These are phyloP conservation scores for Hypholoma fasciculare DNA, from an alignment of 768 basidiomycete genomes.

Conservation along the genomic window DNA sequence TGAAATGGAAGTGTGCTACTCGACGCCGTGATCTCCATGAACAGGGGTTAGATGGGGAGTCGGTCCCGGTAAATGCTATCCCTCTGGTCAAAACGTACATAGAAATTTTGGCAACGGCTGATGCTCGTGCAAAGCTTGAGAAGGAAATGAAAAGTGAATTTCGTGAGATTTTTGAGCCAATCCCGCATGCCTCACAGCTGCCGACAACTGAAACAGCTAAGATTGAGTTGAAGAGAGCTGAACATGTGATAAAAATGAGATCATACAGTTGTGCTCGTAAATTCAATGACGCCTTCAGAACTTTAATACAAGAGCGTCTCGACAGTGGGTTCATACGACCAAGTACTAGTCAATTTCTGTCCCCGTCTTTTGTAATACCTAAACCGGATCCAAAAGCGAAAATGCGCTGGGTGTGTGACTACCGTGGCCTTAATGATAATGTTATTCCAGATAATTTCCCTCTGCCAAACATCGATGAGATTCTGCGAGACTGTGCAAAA, in stretches of 20 bases:
- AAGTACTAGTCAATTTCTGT: conserved; percentile 27
- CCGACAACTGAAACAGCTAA: conserved; percentile 20
- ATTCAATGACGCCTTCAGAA: conserved; percentile 31
- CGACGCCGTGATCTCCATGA: not conserved
- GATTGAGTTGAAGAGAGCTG: conserved; percentile 27
- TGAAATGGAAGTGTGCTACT: not conserved
- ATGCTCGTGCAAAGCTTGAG: not conserved
- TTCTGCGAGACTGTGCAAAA: conserved; percentile 31
- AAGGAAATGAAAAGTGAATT: conserved; percentile 13
- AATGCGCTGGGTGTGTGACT: conserved; percentile 37
- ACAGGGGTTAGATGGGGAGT: not conserved
- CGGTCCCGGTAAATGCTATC: not conserved
- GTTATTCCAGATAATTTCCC: conserved; percentile 28
- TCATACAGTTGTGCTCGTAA: conserved; percentile 33
- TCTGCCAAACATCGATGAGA: conserved; percentile 28
- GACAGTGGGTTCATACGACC: conserved; percentile 28
- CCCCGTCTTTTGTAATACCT: conserved; percentile 37
- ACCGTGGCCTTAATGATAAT: conserved; percentile 28
- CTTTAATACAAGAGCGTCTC: conserved; percentile 31
- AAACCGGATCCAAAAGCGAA: conserved; percentile 25
- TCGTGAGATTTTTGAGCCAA: conserved; percentile 20
- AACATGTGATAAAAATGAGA: conserved; percentile 18
- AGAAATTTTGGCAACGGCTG: not conserved
- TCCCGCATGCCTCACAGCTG: conserved; percentile 26
- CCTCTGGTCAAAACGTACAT: not conserved